Evolutionary conservation across 768 basidiomycete species (phyloP).

Genomic region (Rhodotorula babjevae): DNA sequence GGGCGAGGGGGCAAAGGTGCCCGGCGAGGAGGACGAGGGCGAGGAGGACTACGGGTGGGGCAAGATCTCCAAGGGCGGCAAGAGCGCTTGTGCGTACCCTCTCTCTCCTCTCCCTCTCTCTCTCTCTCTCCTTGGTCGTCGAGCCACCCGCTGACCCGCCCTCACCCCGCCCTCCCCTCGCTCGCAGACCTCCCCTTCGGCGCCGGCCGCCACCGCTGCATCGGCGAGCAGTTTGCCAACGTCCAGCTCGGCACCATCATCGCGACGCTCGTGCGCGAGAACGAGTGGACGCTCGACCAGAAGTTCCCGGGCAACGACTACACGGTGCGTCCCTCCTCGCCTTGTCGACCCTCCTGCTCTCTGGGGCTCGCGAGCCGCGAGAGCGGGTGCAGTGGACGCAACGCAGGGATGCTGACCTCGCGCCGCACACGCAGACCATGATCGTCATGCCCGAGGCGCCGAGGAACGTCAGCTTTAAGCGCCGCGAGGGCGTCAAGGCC

Average conservation of each 20-base stretch:
- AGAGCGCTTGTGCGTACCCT: conserved; percentile 33
- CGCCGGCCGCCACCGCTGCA: conserved; percentile 56
- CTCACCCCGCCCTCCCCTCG: rapidly evolving
- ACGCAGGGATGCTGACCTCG: too few species aligned
- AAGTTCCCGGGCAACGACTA: conserved; percentile 80
- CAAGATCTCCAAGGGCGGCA: conserved; percentile 57
- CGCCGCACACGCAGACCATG: conserved; percentile 64
- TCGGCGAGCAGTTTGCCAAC: conserved; percentile 85
- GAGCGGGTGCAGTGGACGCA: too few species aligned
- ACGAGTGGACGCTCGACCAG: conserved; percentile 67
- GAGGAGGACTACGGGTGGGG: conserved; percentile 97
- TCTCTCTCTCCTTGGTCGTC: not conserved
- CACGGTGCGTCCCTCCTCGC: conserved; percentile 48
- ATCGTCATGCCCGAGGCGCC: conserved; percentile 72
- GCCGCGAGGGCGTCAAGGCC: conserved; percentile 13
- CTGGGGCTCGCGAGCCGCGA: too few species aligned
- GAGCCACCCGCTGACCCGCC: too few species aligned
- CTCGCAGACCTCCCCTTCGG: conserved; percentile 88
- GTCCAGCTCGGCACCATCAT: conserved; percentile 83
- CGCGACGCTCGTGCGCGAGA: conserved; percentile 66
- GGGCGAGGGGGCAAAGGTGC: conserved; percentile 60
- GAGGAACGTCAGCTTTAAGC: conserved; percentile 42
- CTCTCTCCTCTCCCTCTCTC: too few species aligned
- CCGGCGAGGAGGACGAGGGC: conserved; percentile 61
- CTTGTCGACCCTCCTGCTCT: too few species aligned